phyloP scores from a whole-genome alignment of 78 protist genomes.

The Diacronema lutheri region DNA sequence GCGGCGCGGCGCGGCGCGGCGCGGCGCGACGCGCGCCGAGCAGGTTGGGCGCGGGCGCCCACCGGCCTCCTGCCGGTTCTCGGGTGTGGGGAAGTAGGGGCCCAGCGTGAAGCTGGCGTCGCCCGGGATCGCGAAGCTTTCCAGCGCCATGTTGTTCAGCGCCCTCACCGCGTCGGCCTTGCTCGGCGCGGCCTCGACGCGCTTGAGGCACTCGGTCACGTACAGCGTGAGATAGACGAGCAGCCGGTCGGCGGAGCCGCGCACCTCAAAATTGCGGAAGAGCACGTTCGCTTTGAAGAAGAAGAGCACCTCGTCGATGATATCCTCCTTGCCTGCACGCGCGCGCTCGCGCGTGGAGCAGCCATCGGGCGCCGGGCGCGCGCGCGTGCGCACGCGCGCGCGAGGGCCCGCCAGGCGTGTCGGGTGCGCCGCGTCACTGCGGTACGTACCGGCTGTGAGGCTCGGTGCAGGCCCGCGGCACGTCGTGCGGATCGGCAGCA shows the following conservation, averaged over 20 bases:
- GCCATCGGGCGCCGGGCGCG: not conserved
- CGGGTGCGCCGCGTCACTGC: not conserved
- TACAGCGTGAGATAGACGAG: conserved; percentile 87
- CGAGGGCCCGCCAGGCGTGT: not conserved
- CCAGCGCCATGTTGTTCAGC: conserved; percentile 66
- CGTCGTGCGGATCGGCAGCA: not conserved
- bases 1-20: not conserved
- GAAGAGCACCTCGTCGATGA: conserved; percentile 86
- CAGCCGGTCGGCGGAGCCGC: conserved; percentile 87
- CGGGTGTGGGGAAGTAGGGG: conserved; percentile 60
- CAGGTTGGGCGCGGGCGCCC: not conserved
- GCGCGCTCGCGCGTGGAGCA: not conserved
- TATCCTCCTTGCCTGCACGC: conserved; percentile 52
- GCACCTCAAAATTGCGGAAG: conserved; percentile 80
- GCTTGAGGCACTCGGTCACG: conserved; percentile 74
- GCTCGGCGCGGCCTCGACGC: not conserved
- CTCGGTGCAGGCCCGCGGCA: not conserved
- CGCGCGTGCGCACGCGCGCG: too few relatives aligned
- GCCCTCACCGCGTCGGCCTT: not conserved
- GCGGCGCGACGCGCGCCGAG: not conserved
- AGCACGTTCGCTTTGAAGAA: conserved; percentile 88
- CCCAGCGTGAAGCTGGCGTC: conserved; percentile 71
- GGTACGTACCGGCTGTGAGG: not conserved
- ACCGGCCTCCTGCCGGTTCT: conserved; percentile 57
- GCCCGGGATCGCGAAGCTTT: conserved; percentile 80